Percentiles rank a stretch among this genome's conserved stretches.
phyloP scores from a whole-genome alignment of 345 rosid genomes.

The Acer saccharum region DNA sequence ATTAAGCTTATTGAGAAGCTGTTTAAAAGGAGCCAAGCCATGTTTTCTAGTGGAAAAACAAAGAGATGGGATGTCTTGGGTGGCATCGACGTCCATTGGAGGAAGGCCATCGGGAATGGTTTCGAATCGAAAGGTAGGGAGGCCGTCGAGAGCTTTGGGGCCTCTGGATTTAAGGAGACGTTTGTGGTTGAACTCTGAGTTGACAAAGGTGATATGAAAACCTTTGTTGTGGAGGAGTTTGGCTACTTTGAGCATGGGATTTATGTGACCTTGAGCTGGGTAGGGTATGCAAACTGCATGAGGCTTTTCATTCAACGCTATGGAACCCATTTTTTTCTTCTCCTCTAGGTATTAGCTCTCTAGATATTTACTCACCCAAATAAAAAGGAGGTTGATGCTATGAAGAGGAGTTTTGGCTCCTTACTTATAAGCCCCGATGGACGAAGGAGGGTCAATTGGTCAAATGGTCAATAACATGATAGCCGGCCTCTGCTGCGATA shows the following conservation, averaged over 20 bases:
- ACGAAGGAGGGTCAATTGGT: background rate
- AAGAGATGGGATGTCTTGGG: conserved; percentile 47
- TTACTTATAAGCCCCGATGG: background rate
- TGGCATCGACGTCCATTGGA: conserved; percentile 31
- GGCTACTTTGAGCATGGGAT: conserved; percentile 50
- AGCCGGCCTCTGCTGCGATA: background rate
- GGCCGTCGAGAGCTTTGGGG: conserved; percentile 29
- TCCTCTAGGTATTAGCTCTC: no score
- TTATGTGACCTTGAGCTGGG: conserved; percentile 62
- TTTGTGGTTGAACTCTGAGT: conserved; percentile 47
- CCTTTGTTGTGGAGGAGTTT: conserved; percentile 49
- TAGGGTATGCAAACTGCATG: conserved; percentile 58
- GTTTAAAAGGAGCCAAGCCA: conserved; percentile 36
- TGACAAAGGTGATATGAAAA: conserved; percentile 56
- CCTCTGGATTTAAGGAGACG: conserved; percentile 46
- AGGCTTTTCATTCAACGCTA: conserved; percentile 15
- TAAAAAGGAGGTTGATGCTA: background rate
- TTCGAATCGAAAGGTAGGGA: conserved; percentile 44
- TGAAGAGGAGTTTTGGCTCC: background rate
- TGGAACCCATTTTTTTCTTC: conserved; percentile 21
- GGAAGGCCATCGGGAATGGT: conserved; percentile 53
- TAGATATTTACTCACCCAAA: background rate
- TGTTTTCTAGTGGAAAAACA: conserved; percentile 34
- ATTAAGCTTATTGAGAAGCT: conserved; percentile 35
- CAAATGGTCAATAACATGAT: background rate